Percentiles rank a stretch among this genome's conserved stretches.
These are phyloP conservation scores for Pythium phragmiticola DNA, from an alignment of 352 stramenopile species.

Conservation along the genomic window DNA sequence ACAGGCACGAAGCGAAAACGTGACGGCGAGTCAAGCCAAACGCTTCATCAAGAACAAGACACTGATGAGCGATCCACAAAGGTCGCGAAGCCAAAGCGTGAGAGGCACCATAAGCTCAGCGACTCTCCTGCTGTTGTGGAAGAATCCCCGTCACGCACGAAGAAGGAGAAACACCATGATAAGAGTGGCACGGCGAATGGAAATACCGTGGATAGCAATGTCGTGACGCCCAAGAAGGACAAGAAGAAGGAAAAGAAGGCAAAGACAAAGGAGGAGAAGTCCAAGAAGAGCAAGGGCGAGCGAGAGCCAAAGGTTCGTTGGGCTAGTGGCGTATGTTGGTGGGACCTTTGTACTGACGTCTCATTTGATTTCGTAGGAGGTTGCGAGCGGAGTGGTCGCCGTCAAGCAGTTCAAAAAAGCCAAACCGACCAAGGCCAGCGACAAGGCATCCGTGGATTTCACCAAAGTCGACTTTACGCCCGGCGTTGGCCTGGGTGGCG, in stretches of 20 bases:
- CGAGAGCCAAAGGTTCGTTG: conserved; percentile 41
- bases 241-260: conserved; percentile 18
- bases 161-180: conserved; percentile 34
- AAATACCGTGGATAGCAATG: conserved; percentile 11
- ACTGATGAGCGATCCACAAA: conserved; percentile 24
- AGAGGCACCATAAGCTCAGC: conserved; percentile 12
- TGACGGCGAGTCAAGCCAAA: background rate
- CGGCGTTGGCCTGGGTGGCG: conserved; percentile 63
- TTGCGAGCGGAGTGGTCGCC: conserved; percentile 69
- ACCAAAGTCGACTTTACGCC: conserved; percentile 62
- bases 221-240: conserved; percentile 27
- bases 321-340: background rate
- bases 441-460: conserved; percentile 42
- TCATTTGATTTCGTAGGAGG: conserved; percentile 34
- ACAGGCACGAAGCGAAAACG: conserved; percentile 21
- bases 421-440: conserved; percentile 38
- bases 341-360: background rate
- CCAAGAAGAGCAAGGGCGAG: conserved; percentile 30
- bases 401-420: conserved; percentile 80
- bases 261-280: conserved; percentile 22
- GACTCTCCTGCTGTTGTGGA: conserved; percentile 14
- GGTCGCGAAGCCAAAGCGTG: conserved; percentile 27
- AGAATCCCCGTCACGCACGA: conserved; percentile 29
- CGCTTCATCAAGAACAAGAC: conserved; percentile 16
- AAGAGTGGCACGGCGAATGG: conserved; percentile 4